A percentile compares a stretch with the other conserved stretches of the same genome.
phyloP scores from a whole-genome alignment of 164 flowering plant genomes.

The Piper longum region DNA sequence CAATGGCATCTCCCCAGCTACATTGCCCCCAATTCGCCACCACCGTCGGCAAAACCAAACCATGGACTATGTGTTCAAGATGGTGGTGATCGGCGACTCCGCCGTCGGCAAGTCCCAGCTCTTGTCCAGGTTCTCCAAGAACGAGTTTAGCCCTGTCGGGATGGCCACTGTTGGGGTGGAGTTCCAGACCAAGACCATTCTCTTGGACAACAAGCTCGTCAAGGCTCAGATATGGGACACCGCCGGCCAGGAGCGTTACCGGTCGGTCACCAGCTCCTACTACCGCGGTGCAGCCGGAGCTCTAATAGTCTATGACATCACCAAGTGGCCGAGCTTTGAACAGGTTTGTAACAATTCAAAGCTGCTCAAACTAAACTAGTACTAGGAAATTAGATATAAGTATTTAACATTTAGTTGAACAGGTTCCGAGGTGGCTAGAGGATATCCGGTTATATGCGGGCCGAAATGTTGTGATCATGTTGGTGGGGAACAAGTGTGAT shows the following conservation, averaged over 20 bases:
- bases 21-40: too few relatives aligned
- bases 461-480: constrained; percentile 27
- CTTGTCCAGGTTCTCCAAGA: constrained; percentile 7
- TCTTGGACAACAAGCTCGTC: constrained; percentile 9
- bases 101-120: constrained; percentile 13
- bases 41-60: too few relatives aligned
- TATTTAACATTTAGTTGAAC: too few relatives aligned
- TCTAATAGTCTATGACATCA: constrained; percentile 9
- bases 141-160: constrained; percentile 8
- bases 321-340: constrained; percentile 7
- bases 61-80: constrained; percentile 12
- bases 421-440: constrained; percentile 10
- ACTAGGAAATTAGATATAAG: too few relatives aligned
- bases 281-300: constrained; percentile 14
- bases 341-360: not conserved
- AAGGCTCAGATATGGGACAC: constrained; percentile 20
- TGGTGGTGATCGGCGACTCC: constrained; percentile 12
- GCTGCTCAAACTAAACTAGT: too few relatives aligned
- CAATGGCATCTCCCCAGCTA: too few relatives aligned
- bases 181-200: constrained; percentile 8
- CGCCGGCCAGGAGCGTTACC: constrained; percentile 14
- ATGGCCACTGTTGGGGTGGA: constrained; percentile 11
- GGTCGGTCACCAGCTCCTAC: constrained; percentile 13
- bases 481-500: constrained; percentile 38
- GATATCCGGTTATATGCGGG: constrained; percentile 21